phyloP scores from a whole-genome alignment of 2,329 filamentous ascomycete species.

The Cladosporium colombiae region DNA sequence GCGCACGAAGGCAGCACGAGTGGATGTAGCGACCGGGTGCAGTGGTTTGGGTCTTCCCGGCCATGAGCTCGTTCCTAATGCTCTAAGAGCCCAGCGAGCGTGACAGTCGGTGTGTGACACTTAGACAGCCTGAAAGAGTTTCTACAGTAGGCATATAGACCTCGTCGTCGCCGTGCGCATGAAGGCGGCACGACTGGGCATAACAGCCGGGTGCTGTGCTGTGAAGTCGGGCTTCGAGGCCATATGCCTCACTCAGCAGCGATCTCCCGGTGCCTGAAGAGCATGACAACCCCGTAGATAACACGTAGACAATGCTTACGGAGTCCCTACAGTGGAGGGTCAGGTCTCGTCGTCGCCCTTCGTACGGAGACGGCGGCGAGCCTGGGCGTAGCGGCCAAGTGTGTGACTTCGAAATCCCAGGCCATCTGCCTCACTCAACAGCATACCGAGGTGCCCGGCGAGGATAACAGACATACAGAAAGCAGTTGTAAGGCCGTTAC shows the following conservation, averaged over 20 bases:
- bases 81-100: too few relatives aligned
- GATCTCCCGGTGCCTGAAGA: not conserved
- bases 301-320: not conserved
- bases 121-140: too few relatives aligned
- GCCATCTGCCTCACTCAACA: not conserved
- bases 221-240: not conserved
- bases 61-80: too few relatives aligned
- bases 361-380: not conserved
- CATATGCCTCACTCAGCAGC: not conserved
- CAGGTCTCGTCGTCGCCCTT: not conserved
- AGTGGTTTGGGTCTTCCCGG: not conserved
- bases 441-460: not conserved
- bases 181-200: not conserved
- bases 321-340: not conserved
- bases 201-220: not conserved
- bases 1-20: not conserved
- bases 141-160: not conserved
- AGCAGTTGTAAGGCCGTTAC: not conserved
- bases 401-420: not conserved
- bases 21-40: not conserved
- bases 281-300: not conserved
- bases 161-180: not conserved
- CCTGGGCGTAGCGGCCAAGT: not conserved
- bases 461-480: not conserved
- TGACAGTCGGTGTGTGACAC: too few relatives aligned